Conservation (phyloP, 2,329 filamentous ascomycete genomes). For the Catunica adiposa region DNA sequence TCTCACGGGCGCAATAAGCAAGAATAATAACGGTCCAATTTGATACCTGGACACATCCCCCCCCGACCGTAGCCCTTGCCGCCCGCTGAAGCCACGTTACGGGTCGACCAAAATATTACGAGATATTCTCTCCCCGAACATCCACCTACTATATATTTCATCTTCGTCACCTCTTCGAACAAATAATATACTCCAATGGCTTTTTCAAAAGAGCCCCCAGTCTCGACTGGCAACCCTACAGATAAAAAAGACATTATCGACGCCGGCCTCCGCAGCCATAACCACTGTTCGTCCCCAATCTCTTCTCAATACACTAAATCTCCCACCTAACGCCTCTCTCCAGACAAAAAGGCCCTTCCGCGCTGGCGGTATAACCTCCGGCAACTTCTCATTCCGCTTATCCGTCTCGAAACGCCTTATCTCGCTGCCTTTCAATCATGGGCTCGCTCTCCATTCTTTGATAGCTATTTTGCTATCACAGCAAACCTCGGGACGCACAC, state of each 20-base stretch:
- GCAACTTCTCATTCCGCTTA: slow-evolving; percentile 65
- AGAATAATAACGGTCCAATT: no score
- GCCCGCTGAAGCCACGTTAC: no score
- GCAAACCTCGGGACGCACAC: slow-evolving; percentile 96
- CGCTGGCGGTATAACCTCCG: slow-evolving; percentile 77
- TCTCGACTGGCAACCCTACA: not conserved
- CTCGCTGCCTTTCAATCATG: slow-evolving; percentile 71
- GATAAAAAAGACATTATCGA: slow-evolving; percentile 27
- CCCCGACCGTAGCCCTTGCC: no score
- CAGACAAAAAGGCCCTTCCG: slow-evolving; percentile 71
- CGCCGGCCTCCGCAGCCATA: slow-evolving; percentile 63
- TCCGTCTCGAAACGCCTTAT: slow-evolving; percentile 90
- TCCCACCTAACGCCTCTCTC: not conserved
- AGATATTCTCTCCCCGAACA: no score
- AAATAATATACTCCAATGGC: no score
- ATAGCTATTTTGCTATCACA: slow-evolving; percentile 92
- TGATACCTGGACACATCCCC: no score
- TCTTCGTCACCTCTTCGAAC: no score
- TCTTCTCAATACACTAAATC: not conserved
- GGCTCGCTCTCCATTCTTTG: slow-evolving; percentile 66
- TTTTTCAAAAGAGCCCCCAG: no score
- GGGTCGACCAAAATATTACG: no score
- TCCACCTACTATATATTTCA: no score
- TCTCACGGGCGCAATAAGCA: no score
- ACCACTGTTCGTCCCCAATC: slow-evolving; percentile 48